A percentile compares a stretch with the other conserved stretches of the same genome.
Conservation (phyloP, 2,329 filamentous ascomycete species). For the Cytospora paraplurivora region DNA sequence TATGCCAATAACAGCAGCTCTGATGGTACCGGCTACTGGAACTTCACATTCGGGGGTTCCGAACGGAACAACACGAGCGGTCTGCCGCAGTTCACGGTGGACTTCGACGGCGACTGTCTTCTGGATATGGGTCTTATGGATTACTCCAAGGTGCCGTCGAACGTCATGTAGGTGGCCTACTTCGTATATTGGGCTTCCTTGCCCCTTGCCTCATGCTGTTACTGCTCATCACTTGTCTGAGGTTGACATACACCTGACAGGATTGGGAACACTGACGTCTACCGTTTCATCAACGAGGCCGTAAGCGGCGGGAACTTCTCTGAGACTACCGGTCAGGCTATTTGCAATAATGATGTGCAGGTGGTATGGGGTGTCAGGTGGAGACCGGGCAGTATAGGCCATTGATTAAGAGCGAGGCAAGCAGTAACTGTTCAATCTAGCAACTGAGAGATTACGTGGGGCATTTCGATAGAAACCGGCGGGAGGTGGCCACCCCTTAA, state of each 20-base stretch:
- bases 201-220: too few relatives aligned
- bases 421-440: too few relatives aligned
- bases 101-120: neutral
- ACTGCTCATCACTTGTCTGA: neutral
- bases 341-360: neutral
- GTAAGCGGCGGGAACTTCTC: neutral
- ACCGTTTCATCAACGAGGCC: neutral
- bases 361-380: neutral
- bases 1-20: neutral
- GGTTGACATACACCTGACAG: neutral
- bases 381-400: neutral
- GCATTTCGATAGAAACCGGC: too few relatives aligned
- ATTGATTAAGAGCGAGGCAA: neutral
- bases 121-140: neutral
- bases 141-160: neutral
- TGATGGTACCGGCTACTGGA: neutral
- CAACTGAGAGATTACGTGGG: neutral
- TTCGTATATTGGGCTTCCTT: neutral
- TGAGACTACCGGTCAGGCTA: neutral
- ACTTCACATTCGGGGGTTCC: neutral
- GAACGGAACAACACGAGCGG: neutral
- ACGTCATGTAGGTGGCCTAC: neutral
- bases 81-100: neutral
- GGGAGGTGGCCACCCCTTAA: too few relatives aligned
- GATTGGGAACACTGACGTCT: neutral